Evolutionary conservation across 2,329 filamentous ascomycete genomes (phyloP), one percentile per base, ranked within the genome.

Genomic region (Volutella citrinella): DNA sequence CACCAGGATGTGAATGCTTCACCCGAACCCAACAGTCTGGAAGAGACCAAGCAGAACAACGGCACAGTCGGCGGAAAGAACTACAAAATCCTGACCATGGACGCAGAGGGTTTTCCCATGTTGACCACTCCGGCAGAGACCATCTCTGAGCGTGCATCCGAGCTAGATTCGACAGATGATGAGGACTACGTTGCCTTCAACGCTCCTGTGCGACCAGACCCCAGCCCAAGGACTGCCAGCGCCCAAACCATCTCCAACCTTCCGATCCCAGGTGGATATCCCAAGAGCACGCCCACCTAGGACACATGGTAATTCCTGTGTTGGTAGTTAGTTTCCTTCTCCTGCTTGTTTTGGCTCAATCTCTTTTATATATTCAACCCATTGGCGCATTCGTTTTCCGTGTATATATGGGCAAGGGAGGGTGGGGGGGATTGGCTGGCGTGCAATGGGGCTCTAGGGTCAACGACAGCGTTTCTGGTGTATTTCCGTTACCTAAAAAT

Each of bases 201-300:
- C 9, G 28, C 24, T 7, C 33, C 46, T 11, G 36, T 45, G 10
- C 52, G 61, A 21, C 57, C 57, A 4, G 45, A 48, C 2, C 46
- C 50, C 8, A 41, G 49, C 30, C 48, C 45, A 32, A 30, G 67
- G 30, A 62, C 58, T 11, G 62, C 68, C 28, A 70, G 72, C 45
- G 65, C 70, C 7, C 68, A 71, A 10, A 76, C 73, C 18, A 76
- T 85, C 27, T 80, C 78, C 34, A 74, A 82, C 51, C 60, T 87
- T 31, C 81, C 84, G 52, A 74, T 88, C 13, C 84, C 84, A 5
- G 84, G 84, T 10, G 72, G 82, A 46, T 88, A 73, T 53, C 80
- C 80, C 8, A 68, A 60, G 43, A 55, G 42, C 34, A 47, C 64
- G 42, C 49, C 80, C 67, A 37, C 74, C 52, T 56, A 66, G n/a